Percentiles rank a stretch among this genome's conserved stretches.
Conservation (phyloP, 2,329 filamentous ascomycete species). For the Ophiostoma sp. region DNA sequence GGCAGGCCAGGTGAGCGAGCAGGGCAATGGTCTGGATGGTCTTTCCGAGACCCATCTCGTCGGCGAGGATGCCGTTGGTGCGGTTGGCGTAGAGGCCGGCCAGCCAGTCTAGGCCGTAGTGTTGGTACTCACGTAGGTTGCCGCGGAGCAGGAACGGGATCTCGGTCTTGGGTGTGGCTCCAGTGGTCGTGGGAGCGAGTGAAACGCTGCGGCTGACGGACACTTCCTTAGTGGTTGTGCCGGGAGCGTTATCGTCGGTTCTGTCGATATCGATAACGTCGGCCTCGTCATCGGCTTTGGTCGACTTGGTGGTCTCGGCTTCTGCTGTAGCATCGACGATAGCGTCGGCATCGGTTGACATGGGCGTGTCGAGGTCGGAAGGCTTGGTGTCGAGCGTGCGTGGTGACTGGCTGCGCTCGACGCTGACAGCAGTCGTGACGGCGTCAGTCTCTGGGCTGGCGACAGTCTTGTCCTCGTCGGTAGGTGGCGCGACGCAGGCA, state of each 20-base stretch:
- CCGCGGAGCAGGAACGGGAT: conserved; percentile 83
- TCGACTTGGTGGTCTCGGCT: not conserved
- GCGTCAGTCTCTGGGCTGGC: conserved; percentile 47
- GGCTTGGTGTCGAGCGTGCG: conserved; percentile 53
- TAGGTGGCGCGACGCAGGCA: conserved; percentile 30
- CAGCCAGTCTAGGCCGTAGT: conserved; percentile 96
- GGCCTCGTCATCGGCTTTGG: not conserved
- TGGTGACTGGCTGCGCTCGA: conserved; percentile 50
- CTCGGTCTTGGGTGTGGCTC: conserved; percentile 57
- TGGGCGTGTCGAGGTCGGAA: conserved; percentile 48
- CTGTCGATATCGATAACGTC: conserved; percentile 37
- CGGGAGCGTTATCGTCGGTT: conserved; percentile 33
- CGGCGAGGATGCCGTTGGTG: conserved; percentile 93
- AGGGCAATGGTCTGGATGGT: conserved; percentile 97
- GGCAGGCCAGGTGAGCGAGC: conserved; percentile 85
- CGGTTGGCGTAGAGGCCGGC: conserved; percentile 87
- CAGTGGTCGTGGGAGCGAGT: conserved; percentile 36
- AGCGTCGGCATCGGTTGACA: conserved; percentile 1
- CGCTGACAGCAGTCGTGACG: conserved; percentile 46
- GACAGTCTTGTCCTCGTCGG: conserved; percentile 34
- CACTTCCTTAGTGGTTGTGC: conserved; percentile 36
- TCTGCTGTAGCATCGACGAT: not conserved
- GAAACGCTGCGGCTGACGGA: conserved; percentile 38
- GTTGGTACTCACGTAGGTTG: conserved; percentile 91
- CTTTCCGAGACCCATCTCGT: conserved; percentile 98